phyloP scores from a whole-genome alignment of 208 protist genomes.

The Angomonas desouzai region DNA sequence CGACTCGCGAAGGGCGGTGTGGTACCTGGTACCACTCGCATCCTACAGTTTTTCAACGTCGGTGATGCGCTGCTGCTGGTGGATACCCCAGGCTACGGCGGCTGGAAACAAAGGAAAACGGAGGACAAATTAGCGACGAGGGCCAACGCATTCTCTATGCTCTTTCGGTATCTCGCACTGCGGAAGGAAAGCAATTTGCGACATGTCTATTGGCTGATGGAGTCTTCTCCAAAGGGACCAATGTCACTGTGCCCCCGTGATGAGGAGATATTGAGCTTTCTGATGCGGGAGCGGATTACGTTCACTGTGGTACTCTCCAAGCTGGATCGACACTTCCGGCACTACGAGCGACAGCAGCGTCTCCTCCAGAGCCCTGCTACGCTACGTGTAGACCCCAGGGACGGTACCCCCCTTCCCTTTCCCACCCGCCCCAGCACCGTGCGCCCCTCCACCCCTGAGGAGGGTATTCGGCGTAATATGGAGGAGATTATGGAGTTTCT shows the following conservation, averaged over 20 bases:
- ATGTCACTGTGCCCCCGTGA: constrained; percentile 66
- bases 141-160: constrained; percentile 72
- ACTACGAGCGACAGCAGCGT: constrained; percentile 14
- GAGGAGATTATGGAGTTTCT: constrained; percentile 63
- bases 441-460: constrained; percentile 19
- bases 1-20: constrained; percentile 45
- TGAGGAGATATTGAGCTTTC: constrained; percentile 71
- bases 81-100: constrained; percentile 87
- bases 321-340: constrained; percentile 67
- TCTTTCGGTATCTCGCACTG: constrained; percentile 83
- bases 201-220: constrained; percentile 85
- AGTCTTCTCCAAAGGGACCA: constrained; percentile 33
- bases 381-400: background rate
- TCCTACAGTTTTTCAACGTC: constrained; percentile 89
- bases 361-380: background rate
- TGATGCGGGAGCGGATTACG: constrained; percentile 62
- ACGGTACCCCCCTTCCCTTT: background rate
- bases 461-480: constrained; percentile 49
- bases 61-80: constrained; percentile 82
- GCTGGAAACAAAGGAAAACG: constrained; percentile 55
- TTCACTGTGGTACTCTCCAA: constrained; percentile 85
- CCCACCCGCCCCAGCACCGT: background rate
- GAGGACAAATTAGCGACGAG: constrained; percentile 31
- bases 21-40: constrained; percentile 58
- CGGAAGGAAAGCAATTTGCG: constrained; percentile 72